Evolutionary conservation across 345 rosid genomes (phyloP), one percentile per base, ranked within the genome.

Genomic region (Aquilaria malaccensis): DNA sequence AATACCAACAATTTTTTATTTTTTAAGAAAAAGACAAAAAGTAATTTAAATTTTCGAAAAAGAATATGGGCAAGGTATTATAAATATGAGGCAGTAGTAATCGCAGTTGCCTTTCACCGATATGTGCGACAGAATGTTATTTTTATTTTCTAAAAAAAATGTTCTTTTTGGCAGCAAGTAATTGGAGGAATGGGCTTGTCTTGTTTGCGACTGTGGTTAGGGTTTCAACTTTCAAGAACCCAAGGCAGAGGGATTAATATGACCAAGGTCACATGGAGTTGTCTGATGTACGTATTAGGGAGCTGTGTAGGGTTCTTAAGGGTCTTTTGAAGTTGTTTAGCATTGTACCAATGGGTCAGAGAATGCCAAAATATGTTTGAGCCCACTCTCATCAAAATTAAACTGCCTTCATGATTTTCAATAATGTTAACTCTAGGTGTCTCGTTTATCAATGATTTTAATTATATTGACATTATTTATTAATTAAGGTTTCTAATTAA

Each of bases 251-350:
- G 22, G 22, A 22, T 22, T 22, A 22, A 22, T 22, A 22, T 22
- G 22, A 22, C 22, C 22, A 22, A 1, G 71, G 50, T 77, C 83
- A 79, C 86, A 74, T 77, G 86, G 80, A 72, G 48, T 74, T 82
- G 83, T 79, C 83, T 67, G 52, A 43, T 14, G 50, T 60, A 55
- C 43, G 22, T 22, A 22, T 22, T 22, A 22, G 22, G 68, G 69
- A 64, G 2, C 15, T 58, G 45, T 63, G 33, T 61, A 64, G 71
- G 76, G 63, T 65, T 55, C 60, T 71, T 65, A 66, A 64, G 59
- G 37, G 33, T 49, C 73, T 63, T 61, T 62, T 63, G 62, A 58
- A 66, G 67, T 67, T 63, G 64, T 33, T 47, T 32, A 52, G 54
- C 7, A 30, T 12, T 46, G 74, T 63, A 70, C 70, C 61, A 54